Percentiles rank a stretch among this genome's conserved stretches.
Conservation (phyloP, 495 filamentous ascomycete genomes). For the Aspergillus cristatus region DNA sequence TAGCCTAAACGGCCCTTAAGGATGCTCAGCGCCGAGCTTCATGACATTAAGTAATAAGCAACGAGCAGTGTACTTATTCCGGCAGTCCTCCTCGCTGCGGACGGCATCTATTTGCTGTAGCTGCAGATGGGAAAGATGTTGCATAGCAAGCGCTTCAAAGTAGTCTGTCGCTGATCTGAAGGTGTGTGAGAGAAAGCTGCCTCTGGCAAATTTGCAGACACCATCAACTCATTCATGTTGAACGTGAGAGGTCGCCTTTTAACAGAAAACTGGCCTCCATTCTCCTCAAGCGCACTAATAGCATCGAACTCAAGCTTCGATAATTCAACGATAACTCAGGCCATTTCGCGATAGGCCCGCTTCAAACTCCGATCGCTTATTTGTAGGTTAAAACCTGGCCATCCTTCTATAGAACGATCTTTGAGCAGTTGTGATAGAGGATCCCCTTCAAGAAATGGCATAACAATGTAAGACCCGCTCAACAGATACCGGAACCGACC, state of each 20-base stretch:
- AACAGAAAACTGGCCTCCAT: neutral
- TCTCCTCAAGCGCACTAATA: neutral
- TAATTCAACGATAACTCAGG: neutral
- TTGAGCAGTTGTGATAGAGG: neutral
- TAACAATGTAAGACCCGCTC: conserved; percentile 2
- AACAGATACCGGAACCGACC: conserved; percentile 2
- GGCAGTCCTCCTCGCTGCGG: conserved; percentile 21
- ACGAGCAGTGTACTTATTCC: conserved; percentile 31
- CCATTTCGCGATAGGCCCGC: conserved; percentile 2
- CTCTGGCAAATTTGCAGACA: neutral
- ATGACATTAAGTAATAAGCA: conserved; percentile 20
- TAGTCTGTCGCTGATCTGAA: conserved; percentile 22
- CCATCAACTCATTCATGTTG: conserved; percentile 17
- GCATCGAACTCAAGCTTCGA: neutral
- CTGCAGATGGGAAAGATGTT: conserved; percentile 27
- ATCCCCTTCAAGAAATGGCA: conserved; percentile 1
- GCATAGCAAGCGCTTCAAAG: conserved; percentile 21
- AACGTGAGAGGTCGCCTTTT: conserved; percentile 6
- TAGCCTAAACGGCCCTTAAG: conserved; percentile 8
- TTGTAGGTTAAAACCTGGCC: too few species aligned
- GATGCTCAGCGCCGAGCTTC: conserved; percentile 7
- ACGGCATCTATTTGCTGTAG: conserved; percentile 31
- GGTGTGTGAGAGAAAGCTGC: conserved; percentile 10
- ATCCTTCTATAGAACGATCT: conserved; percentile 2
- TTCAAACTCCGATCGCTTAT: conserved; percentile 4